A percentile compares a stretch with the other conserved stretches of the same genome.
phyloP scores from a whole-genome alignment of 345 rosid genomes.

The Salix udensis region DNA sequence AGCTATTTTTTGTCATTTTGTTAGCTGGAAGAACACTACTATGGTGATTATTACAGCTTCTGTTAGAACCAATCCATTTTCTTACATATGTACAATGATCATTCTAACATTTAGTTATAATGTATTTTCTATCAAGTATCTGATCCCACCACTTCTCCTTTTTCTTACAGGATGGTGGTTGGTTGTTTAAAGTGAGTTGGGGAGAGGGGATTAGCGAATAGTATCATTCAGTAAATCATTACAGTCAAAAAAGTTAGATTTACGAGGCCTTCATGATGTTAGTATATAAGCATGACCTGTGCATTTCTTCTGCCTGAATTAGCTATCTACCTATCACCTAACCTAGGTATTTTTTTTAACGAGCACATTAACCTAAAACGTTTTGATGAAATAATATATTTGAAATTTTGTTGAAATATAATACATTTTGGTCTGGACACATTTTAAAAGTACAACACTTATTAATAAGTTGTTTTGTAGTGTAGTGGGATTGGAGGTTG shows the following conservation, averaged over 20 bases:
- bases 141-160: too few relatives aligned
- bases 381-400: too few relatives aligned
- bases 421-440: too few relatives aligned
- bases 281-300: background rate
- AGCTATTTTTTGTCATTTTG: slow-evolving; percentile 9
- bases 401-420: too few relatives aligned
- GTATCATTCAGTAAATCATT: slow-evolving; percentile 7
- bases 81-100: background rate
- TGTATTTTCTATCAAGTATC: too few relatives aligned
- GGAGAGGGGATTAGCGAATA: background rate
- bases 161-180: background rate
- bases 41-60: too few relatives aligned
- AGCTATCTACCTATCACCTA: too few relatives aligned
- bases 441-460: too few relatives aligned
- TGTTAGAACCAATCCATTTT: background rate
- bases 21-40: background rate
- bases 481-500: too few relatives aligned
- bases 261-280: background rate
- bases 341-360: too few relatives aligned
- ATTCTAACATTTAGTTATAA: background rate
- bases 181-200: background rate
- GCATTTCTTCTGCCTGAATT: background rate
- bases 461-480: too few relatives aligned
- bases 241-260: background rate
- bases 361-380: too few relatives aligned